phyloP scores from a whole-genome alignment of 2,329 filamentous ascomycete genomes.

The Huntiella moniliformis region DNA sequence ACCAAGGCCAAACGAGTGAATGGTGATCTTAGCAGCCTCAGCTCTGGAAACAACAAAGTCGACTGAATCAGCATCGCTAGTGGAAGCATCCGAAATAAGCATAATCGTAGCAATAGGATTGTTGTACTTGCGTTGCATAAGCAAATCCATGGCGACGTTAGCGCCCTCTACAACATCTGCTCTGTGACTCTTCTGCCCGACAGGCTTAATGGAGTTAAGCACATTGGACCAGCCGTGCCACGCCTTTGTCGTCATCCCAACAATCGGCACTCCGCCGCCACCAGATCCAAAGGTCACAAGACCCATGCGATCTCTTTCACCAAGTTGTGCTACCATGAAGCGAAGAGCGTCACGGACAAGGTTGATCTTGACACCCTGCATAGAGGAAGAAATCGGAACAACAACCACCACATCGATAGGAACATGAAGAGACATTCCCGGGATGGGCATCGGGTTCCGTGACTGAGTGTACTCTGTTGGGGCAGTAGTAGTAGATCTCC shows the following conservation, averaged over 20 bases:
- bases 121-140: slow-evolving; percentile 94
- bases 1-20: slow-evolving; percentile 90
- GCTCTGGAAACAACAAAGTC: slow-evolving; percentile 95
- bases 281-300: slow-evolving; percentile 93
- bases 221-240: slow-evolving; percentile 87
- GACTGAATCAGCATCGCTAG: slow-evolving; percentile 81
- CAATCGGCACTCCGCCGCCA: slow-evolving; percentile 77
- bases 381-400: slow-evolving; percentile 90
- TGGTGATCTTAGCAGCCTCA: slow-evolving; percentile 91
- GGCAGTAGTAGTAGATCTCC: slow-evolving; percentile 68
- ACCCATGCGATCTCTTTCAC: slow-evolving; percentile 89
- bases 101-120: slow-evolving; percentile 92
- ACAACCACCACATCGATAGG: slow-evolving; percentile 92
- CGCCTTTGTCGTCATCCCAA: slow-evolving; percentile 93
- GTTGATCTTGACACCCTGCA: slow-evolving; percentile 98
- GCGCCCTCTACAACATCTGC: slow-evolving; percentile 95
- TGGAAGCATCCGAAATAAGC: slow-evolving; percentile 92
- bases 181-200: slow-evolving; percentile 89
- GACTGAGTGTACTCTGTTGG: slow-evolving; percentile 78
- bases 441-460: slow-evolving; percentile 23
- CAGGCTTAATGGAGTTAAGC: slow-evolving; percentile 70
- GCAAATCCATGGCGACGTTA: slow-evolving; percentile 92
- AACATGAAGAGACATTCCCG: slow-evolving; percentile 49
- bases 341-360: slow-evolving; percentile 77
- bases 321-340: slow-evolving; percentile 77